Evolutionary conservation across 441 rosid species (phyloP).

Genomic region (Adansonia gregorii): DNA sequence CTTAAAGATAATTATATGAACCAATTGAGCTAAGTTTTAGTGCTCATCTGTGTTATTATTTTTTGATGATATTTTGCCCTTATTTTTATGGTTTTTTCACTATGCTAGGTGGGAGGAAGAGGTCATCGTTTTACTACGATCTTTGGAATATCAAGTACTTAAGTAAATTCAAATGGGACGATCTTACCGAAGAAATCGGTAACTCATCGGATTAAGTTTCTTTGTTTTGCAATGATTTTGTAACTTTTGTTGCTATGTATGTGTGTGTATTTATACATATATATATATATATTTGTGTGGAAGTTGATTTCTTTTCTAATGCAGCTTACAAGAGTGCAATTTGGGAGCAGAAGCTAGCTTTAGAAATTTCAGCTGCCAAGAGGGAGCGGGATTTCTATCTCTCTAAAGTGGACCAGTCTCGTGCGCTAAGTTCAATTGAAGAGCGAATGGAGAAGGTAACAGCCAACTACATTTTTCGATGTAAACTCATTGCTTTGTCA

Average conservation of each 20-base stretch:
- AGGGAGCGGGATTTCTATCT: slow-evolving; percentile 88
- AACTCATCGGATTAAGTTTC: slow-evolving; percentile 26
- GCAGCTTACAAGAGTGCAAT: slow-evolving; percentile 82
- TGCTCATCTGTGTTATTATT: background rate
- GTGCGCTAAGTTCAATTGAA: slow-evolving; percentile 69
- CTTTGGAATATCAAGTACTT: slow-evolving; percentile 94
- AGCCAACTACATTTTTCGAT: background rate
- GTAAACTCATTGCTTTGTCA: background rate
- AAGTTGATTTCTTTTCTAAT: slow-evolving; percentile 32
- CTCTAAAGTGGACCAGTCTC: slow-evolving; percentile 71
- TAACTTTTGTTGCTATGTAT: too few species aligned
- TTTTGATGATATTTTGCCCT: background rate
- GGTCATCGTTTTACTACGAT: slow-evolving; percentile 75
- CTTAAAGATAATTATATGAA: too few species aligned
- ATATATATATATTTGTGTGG: slow-evolving; percentile 12
- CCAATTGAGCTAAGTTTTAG: too few species aligned
- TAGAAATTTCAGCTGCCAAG: slow-evolving; percentile 89
- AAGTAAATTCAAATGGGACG: slow-evolving; percentile 95
- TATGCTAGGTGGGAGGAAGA: slow-evolving; percentile 80
- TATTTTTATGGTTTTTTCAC: slow-evolving; percentile 22
- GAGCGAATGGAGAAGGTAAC: slow-evolving; percentile 82
- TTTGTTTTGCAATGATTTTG: slow-evolving; percentile 6
- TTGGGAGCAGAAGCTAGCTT: slow-evolving; percentile 75
- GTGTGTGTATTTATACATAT: background rate
- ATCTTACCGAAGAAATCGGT: slow-evolving; percentile 91